A percentile compares a stretch with the other conserved stretches of the same genome.
Evolutionary conservation across 176 grass and related monocot genomes (phyloP).

Genomic region (Lolium rigidum): DNA sequence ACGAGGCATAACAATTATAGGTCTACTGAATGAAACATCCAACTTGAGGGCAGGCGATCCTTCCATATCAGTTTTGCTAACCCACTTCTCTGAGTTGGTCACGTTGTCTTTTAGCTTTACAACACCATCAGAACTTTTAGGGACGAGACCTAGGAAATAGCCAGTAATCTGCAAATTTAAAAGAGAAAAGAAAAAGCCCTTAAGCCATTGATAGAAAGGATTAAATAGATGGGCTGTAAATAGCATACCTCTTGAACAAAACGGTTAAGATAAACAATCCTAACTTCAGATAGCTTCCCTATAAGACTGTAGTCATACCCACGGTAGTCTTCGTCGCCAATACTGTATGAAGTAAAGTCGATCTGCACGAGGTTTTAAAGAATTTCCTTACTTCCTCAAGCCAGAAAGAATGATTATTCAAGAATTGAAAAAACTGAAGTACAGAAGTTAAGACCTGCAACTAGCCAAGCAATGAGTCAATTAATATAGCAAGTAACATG

Average conservation of each 20-base stretch:
- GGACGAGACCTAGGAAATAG: constrained; percentile 96
- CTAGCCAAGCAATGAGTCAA: constrained; percentile 16
- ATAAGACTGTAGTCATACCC: constrained; percentile 93
- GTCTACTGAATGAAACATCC: constrained; percentile 88
- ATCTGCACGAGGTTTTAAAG: constrained; percentile 65
- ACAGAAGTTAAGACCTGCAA: constrained; percentile 26
- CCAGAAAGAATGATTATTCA: constrained; percentile 32
- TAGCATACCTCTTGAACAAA: constrained; percentile 93
- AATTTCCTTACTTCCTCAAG: constrained; percentile 16
- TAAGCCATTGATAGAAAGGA: constrained; percentile 35
- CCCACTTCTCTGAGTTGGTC: constrained; percentile 89
- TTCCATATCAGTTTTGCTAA: constrained; percentile 93
- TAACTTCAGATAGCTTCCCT: constrained; percentile 95
- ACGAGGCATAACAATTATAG: constrained; percentile 96
- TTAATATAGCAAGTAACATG: constrained; percentile 31
- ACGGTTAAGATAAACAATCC: constrained; percentile 98
- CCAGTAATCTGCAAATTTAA: constrained; percentile 60
- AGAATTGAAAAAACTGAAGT: constrained; percentile 14
- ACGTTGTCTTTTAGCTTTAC: constrained; percentile 89
- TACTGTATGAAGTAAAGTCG: constrained; percentile 88
- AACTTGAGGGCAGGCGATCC: constrained; percentile 91
- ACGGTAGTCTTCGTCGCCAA: constrained; percentile 83
- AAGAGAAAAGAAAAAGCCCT: not conserved
- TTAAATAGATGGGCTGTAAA: constrained; percentile 36
- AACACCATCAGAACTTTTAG: constrained; percentile 70